Evolutionary conservation across 805 yeast species (phyloP), one percentile per base, ranked within the genome.

Genomic region (Barnettozyma sp.): DNA sequence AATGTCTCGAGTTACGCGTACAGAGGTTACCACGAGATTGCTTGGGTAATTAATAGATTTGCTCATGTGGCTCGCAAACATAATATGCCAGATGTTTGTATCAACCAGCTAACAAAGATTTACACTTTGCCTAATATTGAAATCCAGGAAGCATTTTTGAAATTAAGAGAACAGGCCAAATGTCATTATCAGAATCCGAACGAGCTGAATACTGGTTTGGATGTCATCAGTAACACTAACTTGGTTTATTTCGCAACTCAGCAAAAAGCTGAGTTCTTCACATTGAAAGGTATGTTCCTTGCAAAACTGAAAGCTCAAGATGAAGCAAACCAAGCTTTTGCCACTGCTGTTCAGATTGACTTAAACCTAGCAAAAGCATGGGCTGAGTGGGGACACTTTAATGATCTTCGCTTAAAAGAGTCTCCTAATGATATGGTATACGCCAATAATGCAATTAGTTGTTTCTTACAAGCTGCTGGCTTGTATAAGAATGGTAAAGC

Each of bases 331-430:
- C 95, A 92, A 56, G 96, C 96, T 0, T 92, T 92, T 65, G 95
- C 97, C 2, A 85, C 97, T 3, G 96, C 98, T 2, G 97, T 92
- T 14, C 97, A 92, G 58, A 78, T 92, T 39, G 98, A 94, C 53
- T 71, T 90, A 48, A 86, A 88, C 50, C 61, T 92, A 31, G 95
- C 97, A 2, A 90, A 92, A 57, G 97, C 98, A 0, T 92, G 99
- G 99, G 97, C 97, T 4, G 97, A 94, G 56, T 92, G 99, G 99
- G 99, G 98, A 42, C 77, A 79, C 55, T 92, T 86, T 63, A 88
- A 88, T 55, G 98, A 92, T 49, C 74, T 79, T 20, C 68, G 95
- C 27, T 78, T 86, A 57, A 82, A 84, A 46, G 94, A 86, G 46
- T 80, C 79, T 41, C 90, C 88, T 2, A 74, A 66, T 33, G 94